A percentile compares a stretch with the other conserved stretches of the same genome.
These are phyloP conservation scores for Pichia cactophila DNA, from an alignment of 1,139 yeast genomes.

Conservation along the genomic window DNA sequence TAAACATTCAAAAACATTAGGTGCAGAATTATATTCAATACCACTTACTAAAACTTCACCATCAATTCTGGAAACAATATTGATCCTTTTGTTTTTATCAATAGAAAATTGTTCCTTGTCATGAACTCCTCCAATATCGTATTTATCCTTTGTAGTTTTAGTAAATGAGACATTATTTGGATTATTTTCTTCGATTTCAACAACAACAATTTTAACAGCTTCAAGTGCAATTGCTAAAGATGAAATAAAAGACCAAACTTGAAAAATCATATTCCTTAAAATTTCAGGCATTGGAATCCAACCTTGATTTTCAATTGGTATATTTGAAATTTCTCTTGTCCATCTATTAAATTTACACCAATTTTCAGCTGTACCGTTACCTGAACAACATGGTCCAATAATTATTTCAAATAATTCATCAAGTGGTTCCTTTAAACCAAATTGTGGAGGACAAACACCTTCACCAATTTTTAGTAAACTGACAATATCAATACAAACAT, in stretches of 20 bases:
- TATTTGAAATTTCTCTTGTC: constrained; percentile 21
- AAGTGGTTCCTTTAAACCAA: constrained; percentile 8
- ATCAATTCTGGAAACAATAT: constrained; percentile 1
- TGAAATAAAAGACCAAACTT: constrained; percentile 28
- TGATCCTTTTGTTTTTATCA: constrained; percentile 2
- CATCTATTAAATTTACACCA: constrained; percentile 15
- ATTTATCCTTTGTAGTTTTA: neutral
- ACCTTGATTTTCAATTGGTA: constrained; percentile 26
- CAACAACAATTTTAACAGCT: constrained; percentile 20
- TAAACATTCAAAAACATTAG: constrained; percentile 1
- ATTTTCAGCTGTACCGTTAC: constrained; percentile 11
- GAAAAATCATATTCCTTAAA: constrained; percentile 20
- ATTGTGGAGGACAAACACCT: constrained; percentile 25
- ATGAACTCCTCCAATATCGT: constrained; percentile 6
- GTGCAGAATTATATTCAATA: constrained; percentile 6
- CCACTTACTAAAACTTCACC: constrained; percentile 7
- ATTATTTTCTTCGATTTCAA: constrained; percentile 2
- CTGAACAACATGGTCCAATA: constrained; percentile 22
- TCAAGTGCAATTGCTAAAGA: constrained; percentile 29
- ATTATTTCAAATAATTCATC: constrained; percentile 15
- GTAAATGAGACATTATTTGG: neutral
- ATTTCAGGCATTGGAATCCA: constrained; percentile 38
- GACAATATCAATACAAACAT: constrained; percentile 14
- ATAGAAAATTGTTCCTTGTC: neutral
- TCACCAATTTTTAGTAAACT: constrained; percentile 29